Percentiles rank a stretch among this genome's conserved stretches.
These are phyloP conservation scores for Hyaloscypha finlandica DNA, from an alignment of 495 filamentous ascomycete species.

Conservation along the genomic window DNA sequence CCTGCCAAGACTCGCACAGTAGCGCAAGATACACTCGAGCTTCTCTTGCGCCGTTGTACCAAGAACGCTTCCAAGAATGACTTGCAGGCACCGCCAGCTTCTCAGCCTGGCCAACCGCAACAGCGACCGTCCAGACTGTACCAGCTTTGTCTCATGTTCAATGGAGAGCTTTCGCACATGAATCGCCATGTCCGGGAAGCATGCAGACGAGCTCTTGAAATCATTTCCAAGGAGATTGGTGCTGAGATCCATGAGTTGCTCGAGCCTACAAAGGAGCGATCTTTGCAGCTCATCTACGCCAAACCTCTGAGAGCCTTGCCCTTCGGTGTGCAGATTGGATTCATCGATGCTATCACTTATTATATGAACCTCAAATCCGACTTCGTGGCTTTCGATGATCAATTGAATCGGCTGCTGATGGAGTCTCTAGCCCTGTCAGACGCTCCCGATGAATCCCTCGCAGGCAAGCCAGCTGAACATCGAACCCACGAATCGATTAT, in stretches of 20 bases:
- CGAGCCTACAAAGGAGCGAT: conserved; percentile 79
- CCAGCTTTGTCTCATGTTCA: conserved; percentile 78
- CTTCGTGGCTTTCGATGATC: conserved; percentile 86
- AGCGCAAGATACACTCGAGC: conserved; percentile 78
- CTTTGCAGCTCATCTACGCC: conserved; percentile 85
- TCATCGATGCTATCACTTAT: conserved; percentile 95
- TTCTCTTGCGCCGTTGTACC: conserved; percentile 74
- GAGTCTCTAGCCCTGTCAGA: conserved; percentile 92
- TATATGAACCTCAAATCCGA: conserved; percentile 83
- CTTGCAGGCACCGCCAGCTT: conserved; percentile 49
- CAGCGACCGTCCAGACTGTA: conserved; percentile 55
- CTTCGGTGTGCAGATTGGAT: conserved; percentile 92
- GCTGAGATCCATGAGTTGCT: conserved; percentile 84
- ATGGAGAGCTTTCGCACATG: conserved; percentile 87
- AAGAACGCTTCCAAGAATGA: conserved; percentile 75
- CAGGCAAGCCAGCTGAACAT: conserved; percentile 83
- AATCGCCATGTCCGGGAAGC: conserved; percentile 90
- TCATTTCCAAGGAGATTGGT: conserved; percentile 72
- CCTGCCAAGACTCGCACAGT: conserved; percentile 81
- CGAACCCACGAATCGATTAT: conserved; percentile 89
- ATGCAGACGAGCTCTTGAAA: conserved; percentile 76
- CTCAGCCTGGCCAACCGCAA: conserved; percentile 38
- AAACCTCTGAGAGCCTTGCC: conserved; percentile 92
- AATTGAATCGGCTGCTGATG: conserved; percentile 84
- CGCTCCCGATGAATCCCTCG: conserved; percentile 85